phyloP scores from a whole-genome alignment of 805 yeast genomes.

The Myxozyma monticola region DNA sequence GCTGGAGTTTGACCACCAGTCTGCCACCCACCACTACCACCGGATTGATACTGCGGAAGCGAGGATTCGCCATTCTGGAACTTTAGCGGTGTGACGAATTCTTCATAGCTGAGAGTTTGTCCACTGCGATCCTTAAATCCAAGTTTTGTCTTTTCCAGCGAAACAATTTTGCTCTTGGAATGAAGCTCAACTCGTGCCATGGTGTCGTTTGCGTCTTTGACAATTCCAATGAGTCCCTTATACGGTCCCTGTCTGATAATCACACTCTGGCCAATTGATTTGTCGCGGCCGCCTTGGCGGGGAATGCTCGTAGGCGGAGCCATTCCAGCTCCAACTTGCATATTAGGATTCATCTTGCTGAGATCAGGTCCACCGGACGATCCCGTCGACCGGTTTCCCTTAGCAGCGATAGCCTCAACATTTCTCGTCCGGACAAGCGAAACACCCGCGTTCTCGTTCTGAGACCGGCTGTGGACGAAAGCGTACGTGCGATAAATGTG shows the following conservation, averaged over 20 bases:
- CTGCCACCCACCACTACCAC: conserved; percentile 12
- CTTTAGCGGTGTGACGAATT: conserved; percentile 58
- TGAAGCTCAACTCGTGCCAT: conserved; percentile 91
- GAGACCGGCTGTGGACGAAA: conserved; percentile 77
- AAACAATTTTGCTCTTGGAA: conserved; percentile 83
- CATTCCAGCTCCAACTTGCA: conserved; percentile 42
- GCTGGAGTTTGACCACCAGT: conserved; percentile 14
- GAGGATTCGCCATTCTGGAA: conserved; percentile 27
- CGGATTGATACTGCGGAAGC: conserved; percentile 38
- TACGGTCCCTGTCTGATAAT: conserved; percentile 88
- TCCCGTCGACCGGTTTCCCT: conserved; percentile 61
- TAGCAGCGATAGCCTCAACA: conserved; percentile 81
- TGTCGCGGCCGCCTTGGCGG: conserved; percentile 74
- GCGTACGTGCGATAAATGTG: conserved; percentile 80
- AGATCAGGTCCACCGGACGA: conserved; percentile 40
- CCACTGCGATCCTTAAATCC: conserved; percentile 67
- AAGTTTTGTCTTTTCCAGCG: conserved; percentile 76
- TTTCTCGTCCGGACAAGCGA: conserved; percentile 76
- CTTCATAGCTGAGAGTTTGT: conserved; percentile 67
- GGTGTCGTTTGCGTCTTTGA: conserved; percentile 89
- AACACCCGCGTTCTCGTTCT: conserved; percentile 84
- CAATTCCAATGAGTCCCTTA: conserved; percentile 91
- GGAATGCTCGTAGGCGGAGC: conserved; percentile 56
- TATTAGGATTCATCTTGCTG: conserved; percentile 81
- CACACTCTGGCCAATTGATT: conserved; percentile 78